Percentiles rank a stretch among this genome's conserved stretches.
These are phyloP conservation scores for Trametes cubensis DNA, from an alignment of 768 basidiomycete genomes.

Conservation along the genomic window DNA sequence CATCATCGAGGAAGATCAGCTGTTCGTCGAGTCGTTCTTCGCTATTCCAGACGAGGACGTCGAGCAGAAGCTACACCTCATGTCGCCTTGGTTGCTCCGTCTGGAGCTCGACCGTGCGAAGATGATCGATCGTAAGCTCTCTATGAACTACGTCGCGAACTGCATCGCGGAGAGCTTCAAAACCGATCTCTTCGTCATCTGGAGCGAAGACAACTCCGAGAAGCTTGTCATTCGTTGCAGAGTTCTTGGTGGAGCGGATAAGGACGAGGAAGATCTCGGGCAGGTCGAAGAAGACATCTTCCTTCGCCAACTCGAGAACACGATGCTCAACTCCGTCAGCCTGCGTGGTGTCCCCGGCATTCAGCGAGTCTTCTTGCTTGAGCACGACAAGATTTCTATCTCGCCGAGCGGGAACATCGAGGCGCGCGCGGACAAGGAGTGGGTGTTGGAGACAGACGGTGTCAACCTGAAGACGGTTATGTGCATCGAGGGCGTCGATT, in stretches of 20 bases:
- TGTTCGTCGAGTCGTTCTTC: constrained; percentile 99
- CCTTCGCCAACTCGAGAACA: constrained; percentile 93
- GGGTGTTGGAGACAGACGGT: constrained; percentile 97
- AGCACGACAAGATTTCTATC: constrained; percentile 78
- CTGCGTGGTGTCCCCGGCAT: constrained; percentile 92
- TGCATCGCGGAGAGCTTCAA: constrained; percentile 95
- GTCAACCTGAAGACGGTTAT: constrained; percentile 95
- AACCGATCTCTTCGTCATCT: constrained; percentile 95
- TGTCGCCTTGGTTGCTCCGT: constrained; percentile 97
- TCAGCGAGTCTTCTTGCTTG: constrained; percentile 89
- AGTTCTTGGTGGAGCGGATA: constrained; percentile 81
- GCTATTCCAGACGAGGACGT: constrained; percentile 98
- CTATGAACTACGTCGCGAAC: constrained; percentile 92
- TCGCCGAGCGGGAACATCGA: constrained; percentile 67
- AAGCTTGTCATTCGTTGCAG: constrained; percentile 97
- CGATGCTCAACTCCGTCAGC: constrained; percentile 93
- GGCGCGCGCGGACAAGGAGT: constrained; percentile 73
- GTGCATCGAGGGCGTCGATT: constrained; percentile 94
- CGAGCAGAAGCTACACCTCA: constrained; percentile 84
- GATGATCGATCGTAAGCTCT: constrained; percentile 96
- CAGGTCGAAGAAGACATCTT: constrained; percentile 91
- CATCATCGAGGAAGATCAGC: constrained; percentile 92
- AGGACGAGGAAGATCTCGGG: constrained; percentile 80
- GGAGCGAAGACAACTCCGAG: constrained; percentile 98
- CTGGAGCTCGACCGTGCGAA: constrained; percentile 95